These are phyloP conservation scores for Mycena metata DNA, from an alignment of 768 basidiomycete species.

Conservation along the genomic window DNA sequence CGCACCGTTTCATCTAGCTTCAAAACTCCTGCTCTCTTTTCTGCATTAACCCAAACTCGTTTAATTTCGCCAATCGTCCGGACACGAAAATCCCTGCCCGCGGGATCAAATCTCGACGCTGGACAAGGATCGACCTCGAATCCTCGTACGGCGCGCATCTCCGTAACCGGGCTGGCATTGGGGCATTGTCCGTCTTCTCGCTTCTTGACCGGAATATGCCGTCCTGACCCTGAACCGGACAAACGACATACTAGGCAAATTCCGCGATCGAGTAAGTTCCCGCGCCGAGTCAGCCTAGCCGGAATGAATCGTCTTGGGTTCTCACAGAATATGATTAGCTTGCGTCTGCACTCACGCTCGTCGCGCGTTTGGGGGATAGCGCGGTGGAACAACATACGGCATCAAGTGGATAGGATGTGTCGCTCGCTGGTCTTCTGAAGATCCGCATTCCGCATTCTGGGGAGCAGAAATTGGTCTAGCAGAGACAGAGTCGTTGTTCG, in stretches of 20 bases:
- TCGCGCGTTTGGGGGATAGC: background rate
- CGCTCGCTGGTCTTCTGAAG: background rate
- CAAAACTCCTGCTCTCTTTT: too few relatives aligned
- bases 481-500: background rate
- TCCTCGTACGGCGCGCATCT: too few relatives aligned
- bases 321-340: constrained; percentile 10
- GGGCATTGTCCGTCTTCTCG: background rate
- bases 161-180: background rate
- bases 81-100: too few relatives aligned
- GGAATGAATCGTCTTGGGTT: background rate
- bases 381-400: constrained; percentile 1
- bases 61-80: too few relatives aligned
- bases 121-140: too few relatives aligned
- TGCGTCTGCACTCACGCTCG: background rate
- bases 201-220: constrained; percentile 18
- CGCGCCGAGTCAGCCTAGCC: constrained; percentile 24
- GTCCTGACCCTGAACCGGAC: constrained; percentile 1
- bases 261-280: constrained; percentile 25
- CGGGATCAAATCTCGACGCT: too few relatives aligned
- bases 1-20: too few relatives aligned
- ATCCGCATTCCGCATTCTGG: constrained; percentile 16
- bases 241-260: constrained; percentile 28
- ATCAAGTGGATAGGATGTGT: background rate
- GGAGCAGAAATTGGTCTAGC: background rate
- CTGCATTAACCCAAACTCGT: too few relatives aligned